Evolutionary conservation across 345 rosid genomes (phyloP), one percentile per base, ranked within the genome.

Genomic region (Hibiscus trionum): DNA sequence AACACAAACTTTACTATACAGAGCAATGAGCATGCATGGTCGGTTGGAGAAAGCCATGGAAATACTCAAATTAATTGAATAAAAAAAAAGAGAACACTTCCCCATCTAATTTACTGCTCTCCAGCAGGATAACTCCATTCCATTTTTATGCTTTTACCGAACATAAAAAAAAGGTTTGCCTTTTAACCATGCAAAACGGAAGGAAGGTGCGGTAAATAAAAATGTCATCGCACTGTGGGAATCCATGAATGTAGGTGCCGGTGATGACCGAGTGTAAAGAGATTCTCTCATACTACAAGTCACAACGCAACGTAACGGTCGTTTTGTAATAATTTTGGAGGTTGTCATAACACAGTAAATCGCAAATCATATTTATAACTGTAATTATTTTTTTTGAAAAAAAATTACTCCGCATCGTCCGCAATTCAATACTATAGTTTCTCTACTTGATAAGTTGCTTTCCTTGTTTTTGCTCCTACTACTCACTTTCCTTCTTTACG

Each of bases 361-460:
- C 2, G 1, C 4, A 29, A 29, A 21, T 3, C 4, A 4, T 4
- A 31, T 31, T 4, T 31, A 31, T 3, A 31, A 4, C 0, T 0
- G 5, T 31, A 3, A 4, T 31, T 31, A 31, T 31, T 31, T 31
- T 31, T 31, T 31, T 3, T 0, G 0, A 31, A 3, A 31, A 31
- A 31, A 31, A 31, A 31, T 31, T 0, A 31, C 4, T 0, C 4
- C 5, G 0, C 4, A 31, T 0, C 4, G 35, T 31, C 35, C 35
- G 4, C 35, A 31, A 31, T 31, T 31, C 4, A 31, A 31, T 31
- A 31, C 4, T 31, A 31, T 31, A 4, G 4, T 31, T 31, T 31
- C 4, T 31, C 35, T 31, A 31, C 35, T 56, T 67, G 75, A 72
- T 37, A 7, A 2, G 80, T 79, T 77, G 83, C 26, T 84, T 79